Conservation (phyloP, 768 basidiomycete genomes). For the Russula foetens region DNA sequence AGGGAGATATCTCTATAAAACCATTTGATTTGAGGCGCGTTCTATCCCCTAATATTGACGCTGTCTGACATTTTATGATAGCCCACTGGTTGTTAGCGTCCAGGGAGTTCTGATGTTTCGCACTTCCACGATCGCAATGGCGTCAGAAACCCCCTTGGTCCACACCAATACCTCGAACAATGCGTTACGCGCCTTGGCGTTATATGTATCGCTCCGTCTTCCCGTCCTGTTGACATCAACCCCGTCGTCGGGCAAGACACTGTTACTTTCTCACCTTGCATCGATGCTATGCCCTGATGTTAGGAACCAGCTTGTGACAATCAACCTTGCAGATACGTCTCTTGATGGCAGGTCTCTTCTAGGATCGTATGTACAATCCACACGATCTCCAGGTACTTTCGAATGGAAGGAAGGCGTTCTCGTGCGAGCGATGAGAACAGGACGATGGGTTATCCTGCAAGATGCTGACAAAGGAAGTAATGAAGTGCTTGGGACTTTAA, state of each 20-base stretch:
- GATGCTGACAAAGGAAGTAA: constrained; percentile 86
- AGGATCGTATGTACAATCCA: constrained; percentile 88
- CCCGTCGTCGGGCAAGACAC: constrained; percentile 83
- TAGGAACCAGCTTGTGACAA: constrained; percentile 65
- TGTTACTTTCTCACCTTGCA: constrained; percentile 73
- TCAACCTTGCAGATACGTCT: constrained; percentile 92
- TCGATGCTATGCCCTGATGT: constrained; percentile 48
- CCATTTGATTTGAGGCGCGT: constrained; percentile 49
- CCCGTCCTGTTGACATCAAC: constrained; percentile 81
- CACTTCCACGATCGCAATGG: constrained; percentile 25
- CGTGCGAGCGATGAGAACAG: constrained; percentile 81
- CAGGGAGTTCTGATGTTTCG: constrained; percentile 62
- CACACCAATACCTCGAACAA: constrained; percentile 51
- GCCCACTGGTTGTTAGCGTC: constrained; percentile 50
- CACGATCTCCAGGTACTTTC: constrained; percentile 75
- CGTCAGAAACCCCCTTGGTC: constrained; percentile 39
- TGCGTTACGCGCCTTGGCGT: constrained; percentile 54
- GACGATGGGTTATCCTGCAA: constrained; percentile 88
- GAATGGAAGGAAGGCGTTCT: constrained; percentile 96
- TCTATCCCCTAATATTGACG: neutral
- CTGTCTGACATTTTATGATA: constrained; percentile 26
- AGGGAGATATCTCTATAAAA: constrained; percentile 35
- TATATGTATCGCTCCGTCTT: constrained; percentile 55
- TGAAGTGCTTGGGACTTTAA: constrained; percentile 83
- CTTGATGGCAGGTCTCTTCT: constrained; percentile 89